phyloP scores from a whole-genome alignment of 2,329 filamentous ascomycete genomes.

The Colletotrichum zoysiae region DNA sequence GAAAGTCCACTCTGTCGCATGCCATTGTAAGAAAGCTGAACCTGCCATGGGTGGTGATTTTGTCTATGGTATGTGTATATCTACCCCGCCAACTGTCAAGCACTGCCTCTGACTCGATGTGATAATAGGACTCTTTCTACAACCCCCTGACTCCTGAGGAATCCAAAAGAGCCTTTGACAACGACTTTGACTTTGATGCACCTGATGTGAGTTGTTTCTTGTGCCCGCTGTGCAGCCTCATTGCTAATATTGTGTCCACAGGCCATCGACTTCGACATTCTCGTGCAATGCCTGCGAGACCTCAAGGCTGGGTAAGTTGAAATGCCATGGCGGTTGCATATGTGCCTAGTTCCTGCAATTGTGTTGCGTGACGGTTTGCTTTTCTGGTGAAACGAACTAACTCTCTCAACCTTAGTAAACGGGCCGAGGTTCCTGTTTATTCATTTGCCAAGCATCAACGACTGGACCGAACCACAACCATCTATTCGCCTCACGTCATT shows the following conservation, averaged over 20 bases:
- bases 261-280: slow-evolving; percentile 92
- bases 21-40: slow-evolving; percentile 92
- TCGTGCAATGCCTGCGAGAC: slow-evolving; percentile 83
- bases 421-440: slow-evolving; percentile 92
- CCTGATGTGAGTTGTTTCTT: slow-evolving; percentile 67
- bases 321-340: slow-evolving; percentile 22
- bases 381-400: background rate
- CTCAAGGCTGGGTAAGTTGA: slow-evolving; percentile 86
- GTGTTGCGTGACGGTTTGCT: background rate
- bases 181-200: slow-evolving; percentile 96
- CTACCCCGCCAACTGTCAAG: slow-evolving; percentile 33
- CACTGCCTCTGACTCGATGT: slow-evolving; percentile 15
- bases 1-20: slow-evolving; percentile 93
- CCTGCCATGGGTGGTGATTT: slow-evolving; percentile 96
- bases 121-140: slow-evolving; percentile 90
- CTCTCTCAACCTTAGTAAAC: slow-evolving; percentile 68
- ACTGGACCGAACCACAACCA: slow-evolving; percentile 81
- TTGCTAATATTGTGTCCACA: slow-evolving; percentile 45
- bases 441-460: slow-evolving; percentile 94
- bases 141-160: slow-evolving; percentile 86
- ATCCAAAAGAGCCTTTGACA: slow-evolving; percentile 83
- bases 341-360: no score
- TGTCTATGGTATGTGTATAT: slow-evolving; percentile 82
- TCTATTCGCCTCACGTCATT: slow-evolving; percentile 96
- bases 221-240: background rate